A percentile compares a stretch with the other conserved stretches of the same genome.
Evolutionary conservation across 2,329 filamentous ascomycete species (phyloP).

Genomic region (Fusarium citri): DNA sequence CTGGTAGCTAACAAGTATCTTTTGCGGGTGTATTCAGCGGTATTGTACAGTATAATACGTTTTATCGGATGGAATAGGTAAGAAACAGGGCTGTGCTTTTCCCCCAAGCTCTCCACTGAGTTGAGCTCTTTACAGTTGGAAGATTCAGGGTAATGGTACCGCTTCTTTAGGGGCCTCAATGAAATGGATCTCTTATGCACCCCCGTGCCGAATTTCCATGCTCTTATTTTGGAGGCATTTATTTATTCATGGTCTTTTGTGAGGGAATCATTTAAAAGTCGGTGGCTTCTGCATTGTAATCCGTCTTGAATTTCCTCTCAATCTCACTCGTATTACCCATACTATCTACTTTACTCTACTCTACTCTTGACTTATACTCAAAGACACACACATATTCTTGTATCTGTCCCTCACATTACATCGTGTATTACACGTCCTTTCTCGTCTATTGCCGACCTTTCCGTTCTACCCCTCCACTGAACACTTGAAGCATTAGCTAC

Average conservation of each 20-base stretch:
- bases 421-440: slow-evolving; percentile 12
- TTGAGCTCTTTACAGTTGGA: not conserved
- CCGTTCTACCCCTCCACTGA: slow-evolving; percentile 30
- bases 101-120: not conserved
- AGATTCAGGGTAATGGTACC: slow-evolving; percentile 24
- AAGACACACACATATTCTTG: not conserved
- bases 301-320: slow-evolving; percentile 1
- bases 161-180: not conserved
- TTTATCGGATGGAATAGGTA: slow-evolving; percentile 1
- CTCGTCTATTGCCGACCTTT: slow-evolving; percentile 14
- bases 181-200: slow-evolving; percentile 8
- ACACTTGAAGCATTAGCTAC: not conserved
- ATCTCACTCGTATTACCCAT: not conserved
- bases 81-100: slow-evolving; percentile 20
- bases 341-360: not conserved
- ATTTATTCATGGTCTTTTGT: slow-evolving; percentile 22
- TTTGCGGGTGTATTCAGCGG: not conserved
- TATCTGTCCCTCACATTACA: not conserved
- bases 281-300: slow-evolving; percentile 23
- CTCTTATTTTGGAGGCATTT: slow-evolving; percentile 20
- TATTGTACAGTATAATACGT: slow-evolving; percentile 30
- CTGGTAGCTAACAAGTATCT: slow-evolving; percentile 32
- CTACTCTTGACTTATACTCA: not conserved
- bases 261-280: slow-evolving; percentile 35
- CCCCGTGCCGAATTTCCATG: slow-evolving; percentile 31